Base-by-base conservation (phyloP, 352 stramenopile genomes). In the Phytophthora palmivora region DNA sequence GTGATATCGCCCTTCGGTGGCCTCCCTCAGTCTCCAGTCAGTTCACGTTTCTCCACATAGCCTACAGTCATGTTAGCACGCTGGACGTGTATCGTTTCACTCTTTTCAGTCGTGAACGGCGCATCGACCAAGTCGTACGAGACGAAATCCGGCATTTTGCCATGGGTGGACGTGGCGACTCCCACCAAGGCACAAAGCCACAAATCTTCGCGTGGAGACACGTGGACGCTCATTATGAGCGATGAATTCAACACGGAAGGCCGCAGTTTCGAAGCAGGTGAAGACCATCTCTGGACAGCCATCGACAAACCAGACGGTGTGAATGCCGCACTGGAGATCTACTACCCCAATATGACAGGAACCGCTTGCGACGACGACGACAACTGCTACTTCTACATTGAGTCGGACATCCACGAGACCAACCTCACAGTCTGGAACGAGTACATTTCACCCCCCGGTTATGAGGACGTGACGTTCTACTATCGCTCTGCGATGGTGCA, bases 401-500 rank as follows among this genome's bases (percentile, higher is more conserved):
- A n/a, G n/a, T n/a, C n/a, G n/a, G n/a, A n/a, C n/a, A n/a, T n/a
- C n/a, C n/a, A n/a, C n/a, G n/a, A n/a, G n/a, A n/a, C n/a, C n/a
- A n/a, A n/a, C n/a, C n/a, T n/a, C n/a, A n/a, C n/a, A n/a, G n/a
- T n/a, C n/a, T n/a, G n/a, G n/a, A n/a, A n/a, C n/a, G n/a, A n/a
- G n/a, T n/a, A n/a, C n/a, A n/a, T n/a, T n/a, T n/a, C n/a, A n/a
- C n/a, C n/a, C n/a, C n/a, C n/a, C n/a, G n/a, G n/a, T 0, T 89
- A 80, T 41, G 50, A 89, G 57, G 47, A 53, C 26, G 58, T 67
- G 2, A 65, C 53, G 6, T 67, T 78, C 33, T 79, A 79, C 49
- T 91, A 91, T 53, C 65, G 70, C 0, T 89, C n/a, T 98, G 94
- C 92, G 95, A 98, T 77, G n/a, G n/a, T n/a, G n/a, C n/a, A n/a